Evolutionary conservation across 73 alveolate species (phyloP), one percentile per base, ranked within the genome.

Genomic region (Paramecium sonneborni): DNA sequence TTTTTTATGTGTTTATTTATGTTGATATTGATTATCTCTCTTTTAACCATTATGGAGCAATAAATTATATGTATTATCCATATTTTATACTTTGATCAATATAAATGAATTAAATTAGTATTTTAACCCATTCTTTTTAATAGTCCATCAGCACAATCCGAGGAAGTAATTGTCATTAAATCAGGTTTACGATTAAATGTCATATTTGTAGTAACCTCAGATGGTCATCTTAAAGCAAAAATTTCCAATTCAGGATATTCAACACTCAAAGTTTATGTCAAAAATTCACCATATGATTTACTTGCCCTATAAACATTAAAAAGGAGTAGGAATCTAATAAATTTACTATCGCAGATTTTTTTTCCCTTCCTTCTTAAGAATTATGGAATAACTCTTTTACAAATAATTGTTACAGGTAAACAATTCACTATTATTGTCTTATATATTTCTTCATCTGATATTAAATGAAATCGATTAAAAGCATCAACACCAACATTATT

Each of bases 51-150:
- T 52, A 52, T 4, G 68, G 68, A 18, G 68, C 68, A 52, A 52
- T 18, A 5, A 52, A 52, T 21, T 18, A 52, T 3, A 52, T n/a
- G 9, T n/a, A 52, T 52, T n/a, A 44, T 18, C 4, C 2, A 5
- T 4, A n/a, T n/a, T n/a, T 52, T 12, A 0, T 52, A 67, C 84
- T 14, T 86, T 86, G 3, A 62, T 86, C 41, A 62, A 4, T 14
- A 86, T 46, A n/a, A n/a, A n/a, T n/a, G n/a, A n/a, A n/a, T n/a
- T n/a, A n/a, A n/a, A n/a, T n/a, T n/a, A n/a, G n/a, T 1, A 35
- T 35, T 35, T 82, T 92, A 92, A 6, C 95, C 95, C 43, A 92
- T 58, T 69, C 84, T 76, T 82, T 82, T 85, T 9, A 92, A 41
- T 3, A 85, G 23, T 62, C 95, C 79, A 18, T 14, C 41, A 79